phyloP scores from a whole-genome alignment of 2,329 filamentous ascomycete species.

The Colletotrichum sp. region DNA sequence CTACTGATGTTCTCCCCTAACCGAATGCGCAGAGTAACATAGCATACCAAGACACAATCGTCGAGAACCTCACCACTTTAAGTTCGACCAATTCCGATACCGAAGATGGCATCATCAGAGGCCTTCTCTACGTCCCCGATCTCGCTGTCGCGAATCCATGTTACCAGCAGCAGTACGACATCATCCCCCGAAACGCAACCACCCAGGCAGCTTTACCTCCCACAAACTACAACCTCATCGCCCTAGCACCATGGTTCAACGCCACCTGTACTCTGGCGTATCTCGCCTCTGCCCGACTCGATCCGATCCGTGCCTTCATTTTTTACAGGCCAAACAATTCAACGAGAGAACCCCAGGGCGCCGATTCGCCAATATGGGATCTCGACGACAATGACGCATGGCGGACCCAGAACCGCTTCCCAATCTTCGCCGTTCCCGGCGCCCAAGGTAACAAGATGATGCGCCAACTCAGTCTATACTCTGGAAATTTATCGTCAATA shows the following conservation, averaged over 20 bases:
- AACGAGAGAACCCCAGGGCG: constrained; percentile 67
- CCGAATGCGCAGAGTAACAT: constrained; percentile 37
- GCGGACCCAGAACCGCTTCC: constrained; percentile 74
- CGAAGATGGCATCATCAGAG: constrained; percentile 68
- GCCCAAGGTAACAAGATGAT: constrained; percentile 72
- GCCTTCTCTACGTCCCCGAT: constrained; percentile 85
- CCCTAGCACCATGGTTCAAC: constrained; percentile 86
- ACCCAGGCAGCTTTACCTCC: constrained; percentile 71
- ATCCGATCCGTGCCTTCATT: constrained; percentile 67
- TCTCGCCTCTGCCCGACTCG: constrained; percentile 63
- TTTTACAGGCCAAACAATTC: constrained; percentile 66
- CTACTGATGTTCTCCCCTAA: background rate
- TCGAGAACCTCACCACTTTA: constrained; percentile 74
- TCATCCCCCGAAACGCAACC: constrained; percentile 79
- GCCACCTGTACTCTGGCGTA: constrained; percentile 76
- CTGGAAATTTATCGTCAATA: constrained; percentile 71
- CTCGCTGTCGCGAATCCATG: constrained; percentile 66
- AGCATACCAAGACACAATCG: constrained; percentile 57
- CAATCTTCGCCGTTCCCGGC: constrained; percentile 82
- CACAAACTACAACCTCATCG: constrained; percentile 76
- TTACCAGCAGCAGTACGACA: constrained; percentile 63
- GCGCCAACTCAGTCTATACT: constrained; percentile 75
- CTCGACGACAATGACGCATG: constrained; percentile 74
- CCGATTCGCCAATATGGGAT: constrained; percentile 71
- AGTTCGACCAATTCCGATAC: constrained; percentile 69